Evolutionary conservation across 202 grass and related monocot species (phyloP), one percentile per base, ranked within the genome.

Genomic region (Tripidium arundinaceum): DNA sequence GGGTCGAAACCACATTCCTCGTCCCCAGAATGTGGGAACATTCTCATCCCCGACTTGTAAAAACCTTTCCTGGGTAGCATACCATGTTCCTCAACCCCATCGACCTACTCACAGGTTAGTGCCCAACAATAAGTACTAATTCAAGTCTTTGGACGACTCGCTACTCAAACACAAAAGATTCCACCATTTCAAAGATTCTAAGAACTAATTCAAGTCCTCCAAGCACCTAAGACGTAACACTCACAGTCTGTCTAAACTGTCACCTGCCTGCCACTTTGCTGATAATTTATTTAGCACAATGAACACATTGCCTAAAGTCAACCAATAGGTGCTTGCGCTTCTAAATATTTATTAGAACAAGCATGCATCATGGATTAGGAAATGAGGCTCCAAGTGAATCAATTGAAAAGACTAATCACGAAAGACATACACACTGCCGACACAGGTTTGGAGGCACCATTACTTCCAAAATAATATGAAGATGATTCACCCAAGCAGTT

Each of bases 401-500:
- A 26, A 21, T 77, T 52, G 78, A 77, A 70, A 47, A 62, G 33
- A 50, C 27, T 70, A 78, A 62, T 68, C 39, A 4, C 7, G 26
- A 29, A 62, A 29, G 25, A 7, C n/a, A 77, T 70, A 14, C n/a
- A 46, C 38, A 60, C 38, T 26, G n/a, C n/a, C n/a, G n/a, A 8
- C 7, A 78, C 10, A n/a, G 54, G 12, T 78, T 58, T 70, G 38
- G 18, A 47, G 19, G 14, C 21, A 66, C 25, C 8, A 24, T 70
- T 72, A 66, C 15, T 66, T 37, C 22, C 42, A 40, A 39, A 74
- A 54, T 62, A 70, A 46, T 15, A 26, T 38, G 19, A 77, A 76
- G 46, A 86, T 8, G 5, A 11, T 75, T 85, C 55, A 42, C 26
- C 2, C 45, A 64, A 72, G 62, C 19, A 79, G n/a, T 41, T 25